Base-by-base conservation (phyloP, 352 stramenopile genomes). In the Thraustochytrium striatum region DNA sequence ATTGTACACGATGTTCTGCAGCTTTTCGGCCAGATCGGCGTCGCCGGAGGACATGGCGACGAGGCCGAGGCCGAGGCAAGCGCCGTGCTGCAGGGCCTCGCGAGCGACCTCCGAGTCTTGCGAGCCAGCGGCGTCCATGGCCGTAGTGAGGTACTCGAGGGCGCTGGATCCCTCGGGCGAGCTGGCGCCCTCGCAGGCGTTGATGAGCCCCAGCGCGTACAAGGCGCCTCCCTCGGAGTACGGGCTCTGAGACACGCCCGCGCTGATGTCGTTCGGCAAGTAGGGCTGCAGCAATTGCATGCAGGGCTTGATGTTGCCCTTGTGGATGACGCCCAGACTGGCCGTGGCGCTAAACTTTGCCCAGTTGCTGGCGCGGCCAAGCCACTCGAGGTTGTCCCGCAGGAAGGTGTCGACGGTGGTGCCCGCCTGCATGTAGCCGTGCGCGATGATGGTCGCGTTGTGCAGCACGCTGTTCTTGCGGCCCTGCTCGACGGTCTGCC, bases 361-460 rank as follows among this genome's bases (percentile, higher is more conserved):
- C 96, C 97, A 99, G 88, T 99, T 98, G 65, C 90, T 96, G 8
- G 96, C 95, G 83, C 98, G 98, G 32, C 94, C 96, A 78, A 99
- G 92, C 95, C 96, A 99, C 78, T 99, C 95, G 16, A 99, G 89
- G 88, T 99, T 97, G 80, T 99, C 93, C 41, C 96, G 91, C 80
- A 99, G 85, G 83, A 99, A 99, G 11, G 87, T 86, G 86, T 99
- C 96, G 72, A 94, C 94, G 13, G 94, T 98, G 33, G 96, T 99
- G n/a, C 97, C 96, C 36, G 90, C 86, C 86, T 99, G 94, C 88
- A 99, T 92, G 85, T 97, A 98, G 13, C 88, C 91, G 87, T 99
- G 93, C 44, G 94, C 89, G 61, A 97, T 89, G n/a, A 99, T 92
- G 32, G 94, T 94, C 44, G 95, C 94, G 85, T 98, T 95, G 85